phyloP scores from a whole-genome alignment of 768 basidiomycete genomes.

The Tricholomella constricta region DNA sequence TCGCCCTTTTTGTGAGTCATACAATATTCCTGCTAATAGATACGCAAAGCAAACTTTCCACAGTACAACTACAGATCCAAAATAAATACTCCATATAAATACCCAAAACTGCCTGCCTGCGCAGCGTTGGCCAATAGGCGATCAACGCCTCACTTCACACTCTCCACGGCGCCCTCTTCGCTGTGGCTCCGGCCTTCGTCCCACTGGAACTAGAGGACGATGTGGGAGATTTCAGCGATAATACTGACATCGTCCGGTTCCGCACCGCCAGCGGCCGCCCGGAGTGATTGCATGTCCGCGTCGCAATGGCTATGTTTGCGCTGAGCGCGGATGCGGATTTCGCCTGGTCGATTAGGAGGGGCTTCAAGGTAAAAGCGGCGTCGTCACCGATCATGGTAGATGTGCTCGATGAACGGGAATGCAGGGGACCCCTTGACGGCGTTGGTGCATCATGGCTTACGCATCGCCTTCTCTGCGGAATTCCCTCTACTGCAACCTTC shows the following conservation, averaged over 20 bases:
- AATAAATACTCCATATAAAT: slow-evolving; percentile 19
- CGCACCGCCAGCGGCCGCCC: slow-evolving; percentile 15
- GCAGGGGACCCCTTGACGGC: not conserved
- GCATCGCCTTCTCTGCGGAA: slow-evolving; percentile 8
- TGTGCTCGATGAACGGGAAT: slow-evolving; percentile 3
- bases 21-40: no score
- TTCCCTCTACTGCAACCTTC: not conserved
- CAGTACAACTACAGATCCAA: not conserved
- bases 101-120: not conserved
- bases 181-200: not conserved
- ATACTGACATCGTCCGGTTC: slow-evolving; percentile 14
- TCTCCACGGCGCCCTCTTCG: slow-evolving; percentile 20
- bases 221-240: slow-evolving; percentile 1
- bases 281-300: slow-evolving; percentile 15
- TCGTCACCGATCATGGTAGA: not conserved
- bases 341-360: not conserved
- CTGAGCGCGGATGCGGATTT: slow-evolving; percentile 1
- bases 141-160: slow-evolving; percentile 1
- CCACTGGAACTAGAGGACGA: not conserved
- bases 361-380: not conserved
- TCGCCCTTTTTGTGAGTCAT: no score
- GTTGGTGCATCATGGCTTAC: not conserved
- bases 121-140: not conserved
- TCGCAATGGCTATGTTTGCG: slow-evolving; percentile 1
- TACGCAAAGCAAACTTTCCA: no score